phyloP scores from a whole-genome alignment of 306 rosid species.

The Carpinus viminea region DNA sequence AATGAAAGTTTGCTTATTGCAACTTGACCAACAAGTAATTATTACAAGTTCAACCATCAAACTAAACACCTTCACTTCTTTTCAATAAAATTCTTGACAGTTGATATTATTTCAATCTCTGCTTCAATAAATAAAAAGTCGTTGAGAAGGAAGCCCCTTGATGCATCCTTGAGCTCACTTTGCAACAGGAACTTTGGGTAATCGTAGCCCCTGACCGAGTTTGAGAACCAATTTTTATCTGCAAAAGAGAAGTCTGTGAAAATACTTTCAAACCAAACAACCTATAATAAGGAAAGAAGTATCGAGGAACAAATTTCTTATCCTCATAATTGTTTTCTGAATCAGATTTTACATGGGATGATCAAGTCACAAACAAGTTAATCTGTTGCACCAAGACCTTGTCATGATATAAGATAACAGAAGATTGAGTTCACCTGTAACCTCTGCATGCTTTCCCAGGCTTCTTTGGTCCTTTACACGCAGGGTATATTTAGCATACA shows the following conservation, averaged over 20 bases:
- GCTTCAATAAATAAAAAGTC: not conserved
- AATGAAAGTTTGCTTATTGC: too few relatives aligned
- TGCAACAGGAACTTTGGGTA: not conserved
- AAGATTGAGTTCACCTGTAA: not conserved
- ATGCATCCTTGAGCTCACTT: not conserved
- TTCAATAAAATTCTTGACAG: not conserved
- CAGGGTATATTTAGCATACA: not conserved
- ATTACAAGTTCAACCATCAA: not conserved
- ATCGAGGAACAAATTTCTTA: not conserved
- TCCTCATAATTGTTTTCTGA: too few relatives aligned
- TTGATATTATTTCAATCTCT: not conserved
- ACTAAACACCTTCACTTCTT: not conserved
- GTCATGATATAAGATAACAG: too few relatives aligned
- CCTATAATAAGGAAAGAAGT: not conserved
- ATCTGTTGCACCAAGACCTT: too few relatives aligned
- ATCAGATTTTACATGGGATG: too few relatives aligned
- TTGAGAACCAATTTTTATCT: not conserved
- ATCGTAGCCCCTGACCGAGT: not conserved
- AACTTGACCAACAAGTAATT: too few relatives aligned
- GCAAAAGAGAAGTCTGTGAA: not conserved
- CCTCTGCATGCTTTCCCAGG: not conserved
- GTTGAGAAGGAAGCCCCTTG: not conserved
- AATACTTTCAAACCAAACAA: too few relatives aligned
- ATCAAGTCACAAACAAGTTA: too few relatives aligned
- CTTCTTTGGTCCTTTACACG: slow-evolving; percentile 4